phyloP scores from a whole-genome alignment of 2,329 filamentous ascomycete genomes.

The Davidsoniella australis region DNA sequence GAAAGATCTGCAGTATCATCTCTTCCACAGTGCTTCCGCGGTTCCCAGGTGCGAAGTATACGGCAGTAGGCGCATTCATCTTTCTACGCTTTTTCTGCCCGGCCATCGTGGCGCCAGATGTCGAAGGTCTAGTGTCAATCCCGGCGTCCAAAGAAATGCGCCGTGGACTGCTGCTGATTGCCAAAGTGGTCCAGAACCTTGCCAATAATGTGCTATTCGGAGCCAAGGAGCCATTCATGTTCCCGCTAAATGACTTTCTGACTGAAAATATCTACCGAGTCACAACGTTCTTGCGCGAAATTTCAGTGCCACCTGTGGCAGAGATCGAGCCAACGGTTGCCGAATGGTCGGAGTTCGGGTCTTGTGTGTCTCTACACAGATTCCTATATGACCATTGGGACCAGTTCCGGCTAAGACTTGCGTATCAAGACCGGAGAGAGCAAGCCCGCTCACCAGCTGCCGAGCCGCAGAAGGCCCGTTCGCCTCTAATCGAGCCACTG shows the following conservation, averaged over 20 bases:
- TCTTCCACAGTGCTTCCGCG: slow-evolving; percentile 43
- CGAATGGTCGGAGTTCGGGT: slow-evolving; percentile 51
- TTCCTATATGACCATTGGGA: slow-evolving; percentile 60
- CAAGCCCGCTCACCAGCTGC: slow-evolving; percentile 35
- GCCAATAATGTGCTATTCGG: slow-evolving; percentile 58
- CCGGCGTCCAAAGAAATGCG: slow-evolving; percentile 52
- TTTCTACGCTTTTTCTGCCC: slow-evolving; percentile 58
- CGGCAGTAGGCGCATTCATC: slow-evolving; percentile 53
- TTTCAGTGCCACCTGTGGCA: slow-evolving; percentile 39
- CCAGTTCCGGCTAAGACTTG: slow-evolving; percentile 46
- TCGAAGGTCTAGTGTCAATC: slow-evolving; percentile 44
- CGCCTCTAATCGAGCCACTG: slow-evolving; percentile 42
- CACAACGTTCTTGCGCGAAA: slow-evolving; percentile 48
- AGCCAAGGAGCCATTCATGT: slow-evolving; percentile 58
- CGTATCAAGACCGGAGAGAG: slow-evolving; percentile 40
- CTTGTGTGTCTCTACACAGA: slow-evolving; percentile 50
- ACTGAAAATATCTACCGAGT: slow-evolving; percentile 52
- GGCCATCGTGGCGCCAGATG: slow-evolving; percentile 53
- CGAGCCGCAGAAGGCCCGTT: slow-evolving; percentile 33
- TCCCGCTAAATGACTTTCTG: slow-evolving; percentile 50
- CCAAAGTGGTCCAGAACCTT: slow-evolving; percentile 54
- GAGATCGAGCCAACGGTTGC: slow-evolving; percentile 24
- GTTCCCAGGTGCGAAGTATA: slow-evolving; percentile 55
- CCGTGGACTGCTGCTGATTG: slow-evolving; percentile 48
- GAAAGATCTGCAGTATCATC: slow-evolving; percentile 53